These are phyloP conservation scores for Pseudonitzschia multistriata DNA, from an alignment of 108 stramenopile genomes.

Conservation along the genomic window DNA sequence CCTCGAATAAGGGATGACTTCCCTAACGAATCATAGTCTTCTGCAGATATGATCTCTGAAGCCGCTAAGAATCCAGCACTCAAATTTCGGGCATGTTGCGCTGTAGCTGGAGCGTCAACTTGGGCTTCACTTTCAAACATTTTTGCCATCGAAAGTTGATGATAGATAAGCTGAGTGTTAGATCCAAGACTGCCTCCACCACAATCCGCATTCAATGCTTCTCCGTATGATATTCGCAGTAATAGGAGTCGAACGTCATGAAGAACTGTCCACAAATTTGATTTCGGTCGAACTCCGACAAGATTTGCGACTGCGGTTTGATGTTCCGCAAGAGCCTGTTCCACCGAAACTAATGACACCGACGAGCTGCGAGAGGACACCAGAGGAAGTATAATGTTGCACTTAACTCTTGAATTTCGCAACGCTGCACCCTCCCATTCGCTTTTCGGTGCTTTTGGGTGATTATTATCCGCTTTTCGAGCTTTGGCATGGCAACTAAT, in stretches of 20 bases:
- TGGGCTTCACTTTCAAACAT: constrained; percentile 73
- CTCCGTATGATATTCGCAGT: constrained; percentile 77
- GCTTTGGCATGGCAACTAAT: constrained; percentile 72
- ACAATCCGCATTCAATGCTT: constrained; percentile 72
- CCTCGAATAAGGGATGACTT: constrained; percentile 47
- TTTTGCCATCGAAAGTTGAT: constrained; percentile 70
- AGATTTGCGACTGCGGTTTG: constrained; percentile 59
- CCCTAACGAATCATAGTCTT: constrained; percentile 32
- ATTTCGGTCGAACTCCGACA: constrained; percentile 65
- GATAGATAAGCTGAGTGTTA: constrained; percentile 60
- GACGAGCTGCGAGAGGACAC: constrained; percentile 69
- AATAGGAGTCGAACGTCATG: constrained; percentile 77
- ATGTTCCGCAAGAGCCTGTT: constrained; percentile 66
- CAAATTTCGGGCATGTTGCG: constrained; percentile 60
- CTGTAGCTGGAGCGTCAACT: constrained; percentile 55
- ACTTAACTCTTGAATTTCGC: constrained; percentile 76
- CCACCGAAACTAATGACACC: constrained; percentile 71
- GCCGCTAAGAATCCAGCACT: constrained; percentile 74
- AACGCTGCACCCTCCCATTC: constrained; percentile 88
- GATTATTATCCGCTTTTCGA: constrained; percentile 66
- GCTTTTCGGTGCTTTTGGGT: constrained; percentile 80
- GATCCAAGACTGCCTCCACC: constrained; percentile 84
- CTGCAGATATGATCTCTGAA: constrained; percentile 43
- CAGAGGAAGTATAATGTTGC: constrained; percentile 82
- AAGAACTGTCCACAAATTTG: constrained; percentile 73